phyloP scores from a whole-genome alignment of 495 filamentous ascomycete species.

The Apiosordaria backusii region DNA sequence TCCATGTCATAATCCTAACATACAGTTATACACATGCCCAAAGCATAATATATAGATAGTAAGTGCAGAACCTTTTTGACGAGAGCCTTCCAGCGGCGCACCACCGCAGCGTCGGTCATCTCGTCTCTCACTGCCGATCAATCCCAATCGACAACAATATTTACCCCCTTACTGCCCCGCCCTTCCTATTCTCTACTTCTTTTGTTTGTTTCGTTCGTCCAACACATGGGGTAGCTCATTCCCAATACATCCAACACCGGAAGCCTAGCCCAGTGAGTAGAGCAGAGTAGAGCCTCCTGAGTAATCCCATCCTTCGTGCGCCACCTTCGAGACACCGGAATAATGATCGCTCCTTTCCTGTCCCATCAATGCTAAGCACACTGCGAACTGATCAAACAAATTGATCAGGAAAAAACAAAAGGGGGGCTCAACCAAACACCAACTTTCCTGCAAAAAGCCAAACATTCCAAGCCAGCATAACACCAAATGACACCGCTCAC shows the following conservation, averaged over 20 bases:
- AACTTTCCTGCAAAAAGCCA: not conserved
- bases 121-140: not conserved
- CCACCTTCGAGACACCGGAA: not conserved
- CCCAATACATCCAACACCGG: not conserved
- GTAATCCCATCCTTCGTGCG: not conserved
- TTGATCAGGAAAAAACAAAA: not conserved
- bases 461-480: not conserved
- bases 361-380: not conserved
- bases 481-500: not conserved
- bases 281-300: not conserved
- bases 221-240: not conserved
- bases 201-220: slow-evolving; percentile 1
- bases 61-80: slow-evolving; percentile 3
- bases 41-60: slow-evolving; percentile 28
- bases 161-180: not conserved
- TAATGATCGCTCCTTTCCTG: not conserved
- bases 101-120: slow-evolving; percentile 3
- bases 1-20: slow-evolving; percentile 32
- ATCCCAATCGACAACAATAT: not conserved
- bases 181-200: not conserved
- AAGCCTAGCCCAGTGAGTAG: not conserved
- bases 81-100: slow-evolving; percentile 3
- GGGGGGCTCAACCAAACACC: not conserved
- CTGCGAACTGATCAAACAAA: not conserved
- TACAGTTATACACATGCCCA: slow-evolving; percentile 35